Conservation (phyloP, 164 flowering plant genomes). For the Berberis vulgaris region DNA sequence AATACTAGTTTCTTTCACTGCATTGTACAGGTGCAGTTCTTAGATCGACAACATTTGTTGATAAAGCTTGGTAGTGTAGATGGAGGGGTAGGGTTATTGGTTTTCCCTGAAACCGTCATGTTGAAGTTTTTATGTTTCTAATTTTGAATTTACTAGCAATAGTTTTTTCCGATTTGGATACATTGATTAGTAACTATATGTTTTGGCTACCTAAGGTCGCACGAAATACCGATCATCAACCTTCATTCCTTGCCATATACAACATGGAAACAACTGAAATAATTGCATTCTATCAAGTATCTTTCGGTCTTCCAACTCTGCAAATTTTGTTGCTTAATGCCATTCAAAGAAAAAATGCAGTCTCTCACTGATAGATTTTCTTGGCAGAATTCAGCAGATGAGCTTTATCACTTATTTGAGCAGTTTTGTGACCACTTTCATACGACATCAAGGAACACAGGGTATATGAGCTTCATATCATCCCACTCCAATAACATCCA, state of each 20-base stretch:
- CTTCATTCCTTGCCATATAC: slow-evolving; percentile 90
- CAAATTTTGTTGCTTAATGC: neutral
- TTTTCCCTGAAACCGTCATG: too few species aligned
- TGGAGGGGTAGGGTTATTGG: slow-evolving; percentile 65
- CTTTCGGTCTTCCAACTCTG: neutral
- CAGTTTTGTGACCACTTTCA: slow-evolving; percentile 78
- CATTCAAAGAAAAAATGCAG: neutral
- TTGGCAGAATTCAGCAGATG: slow-evolving; percentile 75
- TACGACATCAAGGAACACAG: slow-evolving; percentile 40
- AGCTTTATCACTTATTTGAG: slow-evolving; percentile 80
- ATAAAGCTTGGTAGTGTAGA: slow-evolving; percentile 95
- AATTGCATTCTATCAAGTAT: slow-evolving; percentile 88
- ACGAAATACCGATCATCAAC: slow-evolving; percentile 72
- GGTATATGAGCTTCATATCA: slow-evolving; percentile 74
- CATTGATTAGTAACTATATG: neutral
- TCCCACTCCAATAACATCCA: slow-evolving; percentile 86
- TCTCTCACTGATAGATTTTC: slow-evolving; percentile 6
- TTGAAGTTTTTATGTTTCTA: too few species aligned
- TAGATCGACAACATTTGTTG: slow-evolving; percentile 90
- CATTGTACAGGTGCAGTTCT: slow-evolving; percentile 75
- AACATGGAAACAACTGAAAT: slow-evolving; percentile 96
- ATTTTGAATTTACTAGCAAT: too few species aligned
- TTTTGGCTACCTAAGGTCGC: slow-evolving; percentile 43
- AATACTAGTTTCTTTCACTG: slow-evolving; percentile 1
- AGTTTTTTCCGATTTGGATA: neutral